Base-by-base conservation (phyloP, 2,329 filamentous ascomycete genomes). In the Pleoardoris graminearum region DNA sequence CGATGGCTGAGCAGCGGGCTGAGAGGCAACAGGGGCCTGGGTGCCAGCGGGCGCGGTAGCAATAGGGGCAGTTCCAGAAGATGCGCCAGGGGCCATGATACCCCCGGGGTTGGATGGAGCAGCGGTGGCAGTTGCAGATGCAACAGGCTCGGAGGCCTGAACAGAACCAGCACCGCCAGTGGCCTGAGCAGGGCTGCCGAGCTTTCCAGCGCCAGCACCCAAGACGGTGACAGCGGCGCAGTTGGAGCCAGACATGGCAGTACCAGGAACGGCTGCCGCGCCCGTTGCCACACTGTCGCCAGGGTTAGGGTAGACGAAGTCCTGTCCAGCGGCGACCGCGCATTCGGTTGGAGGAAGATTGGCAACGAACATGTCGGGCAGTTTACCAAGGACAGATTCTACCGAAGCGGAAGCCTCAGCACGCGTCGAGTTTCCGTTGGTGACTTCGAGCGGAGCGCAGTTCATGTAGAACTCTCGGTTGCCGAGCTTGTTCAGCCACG, bases 401-500 rank as follows among this genome's bases (percentile, higher is more conserved):
- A 36, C 63, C 12, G 58, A 55, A 1, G 45, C 47, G 2, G 60
- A 36, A 1, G 62, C 60, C 6, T 54, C 58, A 12, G 53, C 72
- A 50, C 84, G 64, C 48, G 73, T 69, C 12, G 72, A 69, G 19
- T 76, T 46, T 12, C 43, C 75, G 3, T 73, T 76, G 0, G 83
- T 83, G 21, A 97, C 80, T 0, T 79, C 82, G 42, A 96, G 73
- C 0, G 90, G 85, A 0, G 88, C 90, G 63, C 93, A 99, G 81
- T 96, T 95, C 91, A 96, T 96, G 81, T 97, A 97, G 82, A 96
- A 91, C 71, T 97, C 94, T 1, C 92, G 87, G 77, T 96, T 96
- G 2, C 94, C 94, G 8, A 96, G 68, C 54, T 88, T 88, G 75
- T 97, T 97, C 75, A 96, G 85, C 94, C 94, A 97, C 0, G 91